Conservation (phyloP, 2,329 filamentous ascomycete genomes). For the Cadophora gregata region DNA sequence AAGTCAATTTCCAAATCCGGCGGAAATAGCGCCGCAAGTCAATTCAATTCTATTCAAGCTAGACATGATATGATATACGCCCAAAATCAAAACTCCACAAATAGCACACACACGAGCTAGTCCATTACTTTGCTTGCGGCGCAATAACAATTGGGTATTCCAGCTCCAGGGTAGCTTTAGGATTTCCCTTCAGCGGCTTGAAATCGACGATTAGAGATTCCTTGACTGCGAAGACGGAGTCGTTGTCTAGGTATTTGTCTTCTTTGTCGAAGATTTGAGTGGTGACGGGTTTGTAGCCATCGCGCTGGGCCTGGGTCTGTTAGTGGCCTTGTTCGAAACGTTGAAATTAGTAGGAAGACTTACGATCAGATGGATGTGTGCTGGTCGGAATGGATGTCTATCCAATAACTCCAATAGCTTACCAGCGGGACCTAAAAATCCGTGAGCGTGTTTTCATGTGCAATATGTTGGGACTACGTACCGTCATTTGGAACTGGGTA, state of each 20-base stretch:
- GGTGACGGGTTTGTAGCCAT: slow-evolving; percentile 68
- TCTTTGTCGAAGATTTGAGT: slow-evolving; percentile 79
- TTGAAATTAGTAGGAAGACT: slow-evolving; percentile 33
- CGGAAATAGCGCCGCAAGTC: too few relatives aligned
- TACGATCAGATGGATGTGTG: slow-evolving; percentile 68
- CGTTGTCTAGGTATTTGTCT: slow-evolving; percentile 64
- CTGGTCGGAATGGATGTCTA: slow-evolving; percentile 65
- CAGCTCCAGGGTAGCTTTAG: slow-evolving; percentile 43
- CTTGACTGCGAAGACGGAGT: slow-evolving; percentile 60
- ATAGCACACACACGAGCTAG: neutral
- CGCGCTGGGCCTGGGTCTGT: slow-evolving; percentile 31
- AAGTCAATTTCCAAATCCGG: too few relatives aligned
- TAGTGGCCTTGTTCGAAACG: neutral
- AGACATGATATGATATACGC: neutral
- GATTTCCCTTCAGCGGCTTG: slow-evolving; percentile 50
- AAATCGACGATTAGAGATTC: slow-evolving; percentile 58
- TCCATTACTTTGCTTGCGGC: slow-evolving; percentile 21
- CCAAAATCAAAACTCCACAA: neutral
- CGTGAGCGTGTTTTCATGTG: slow-evolving; percentile 19
- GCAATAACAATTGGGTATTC: slow-evolving; percentile 40
- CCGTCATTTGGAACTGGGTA: slow-evolving; percentile 44
- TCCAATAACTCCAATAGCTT: slow-evolving; percentile 63
- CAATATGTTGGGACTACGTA: slow-evolving; percentile 19
- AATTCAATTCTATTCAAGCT: too few relatives aligned
- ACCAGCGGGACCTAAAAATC: slow-evolving; percentile 56